These are phyloP conservation scores for Monosporascus sp. DNA, from an alignment of 2,329 filamentous ascomycete genomes.

Conservation along the genomic window DNA sequence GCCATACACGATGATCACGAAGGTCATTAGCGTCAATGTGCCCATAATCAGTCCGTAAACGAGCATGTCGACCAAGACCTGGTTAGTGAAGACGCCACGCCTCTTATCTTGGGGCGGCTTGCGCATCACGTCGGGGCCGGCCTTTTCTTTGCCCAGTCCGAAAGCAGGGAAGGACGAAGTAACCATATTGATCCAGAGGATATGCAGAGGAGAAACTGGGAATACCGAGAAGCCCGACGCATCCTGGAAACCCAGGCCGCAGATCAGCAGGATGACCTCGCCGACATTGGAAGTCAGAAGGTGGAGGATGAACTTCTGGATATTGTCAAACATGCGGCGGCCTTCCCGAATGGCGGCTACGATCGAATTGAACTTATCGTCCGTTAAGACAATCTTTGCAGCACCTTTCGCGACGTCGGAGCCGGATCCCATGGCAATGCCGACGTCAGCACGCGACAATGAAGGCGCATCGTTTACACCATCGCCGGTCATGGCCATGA, in stretches of 20 bases:
- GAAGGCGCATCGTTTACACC: constrained; percentile 84
- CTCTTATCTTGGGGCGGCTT: constrained; percentile 68
- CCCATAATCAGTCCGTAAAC: constrained; percentile 78
- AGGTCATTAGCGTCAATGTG: constrained; percentile 58
- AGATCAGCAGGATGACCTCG: constrained; percentile 74
- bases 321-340: constrained; percentile 81
- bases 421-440: constrained; percentile 86
- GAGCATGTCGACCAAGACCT: constrained; percentile 73
- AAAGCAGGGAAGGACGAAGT: constrained; percentile 85
- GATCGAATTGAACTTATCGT: constrained; percentile 86
- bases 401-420: constrained; percentile 83
- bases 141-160: constrained; percentile 75
- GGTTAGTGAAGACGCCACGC: constrained; percentile 68
- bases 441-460: constrained; percentile 74
- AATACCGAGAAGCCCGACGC: constrained; percentile 68
- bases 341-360: constrained; percentile 79
- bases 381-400: constrained; percentile 74
- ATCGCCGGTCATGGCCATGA: constrained; percentile 84
- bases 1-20: constrained; percentile 59
- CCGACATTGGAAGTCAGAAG: constrained; percentile 77
- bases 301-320: constrained; percentile 81
- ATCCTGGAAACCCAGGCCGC: constrained; percentile 80
- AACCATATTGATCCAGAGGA: constrained; percentile 93
- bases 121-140: constrained; percentile 70
- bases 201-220: constrained; percentile 77